Base-by-base conservation (phyloP, 768 basidiomycete species). In the Leccinum subgranulosum region DNA sequence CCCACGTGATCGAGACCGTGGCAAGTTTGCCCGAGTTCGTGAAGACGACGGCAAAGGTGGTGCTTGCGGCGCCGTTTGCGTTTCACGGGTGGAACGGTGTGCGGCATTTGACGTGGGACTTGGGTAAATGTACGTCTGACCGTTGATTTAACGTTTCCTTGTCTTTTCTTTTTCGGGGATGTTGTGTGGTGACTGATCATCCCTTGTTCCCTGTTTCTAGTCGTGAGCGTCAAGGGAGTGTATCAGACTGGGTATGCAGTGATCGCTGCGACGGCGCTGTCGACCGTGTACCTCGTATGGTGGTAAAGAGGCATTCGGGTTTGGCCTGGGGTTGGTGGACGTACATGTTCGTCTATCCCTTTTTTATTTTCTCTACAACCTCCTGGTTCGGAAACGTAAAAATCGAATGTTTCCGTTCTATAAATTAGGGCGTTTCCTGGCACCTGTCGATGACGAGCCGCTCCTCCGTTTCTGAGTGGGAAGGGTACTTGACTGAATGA, bases 51-150 rank as follows among this genome's bases (percentile, higher is more conserved):
- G 85, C 82, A 52, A 98, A 97, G 75, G 75, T 84, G 27, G 66
- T 92, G 59, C 82, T 98, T 47, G 94, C 93, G 12, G 80, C 83
- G 4, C 92, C 95, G 1, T 96, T 97, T 73, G 83, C 91, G 15
- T 98, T 88, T 84, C 96, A 98, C 76, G 82, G 84, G 8, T 79
- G 85, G 73, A 98, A 98, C 74, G 96, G 96, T 4, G 60, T 98
- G 59, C 84, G 96, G 43, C 96, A 98, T 79, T 76, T 98, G 66
- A 72, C 75, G 33, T 98, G 96, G 96, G 96, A 98, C 75, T 74
- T 82, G 69, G 86, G 87, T 57, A 89, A 87, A 79, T 87, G 96
- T 98, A 66, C 64, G 94, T 84, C 31, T 45, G 49, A 53, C 15
- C 41, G 7, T 41, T 55, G 19, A 28, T 9, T 21, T 17, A 2